These are phyloP conservation scores for Aspergillaceae sp. DNA, from an alignment of 2,329 filamentous ascomycete species.

Conservation along the genomic window DNA sequence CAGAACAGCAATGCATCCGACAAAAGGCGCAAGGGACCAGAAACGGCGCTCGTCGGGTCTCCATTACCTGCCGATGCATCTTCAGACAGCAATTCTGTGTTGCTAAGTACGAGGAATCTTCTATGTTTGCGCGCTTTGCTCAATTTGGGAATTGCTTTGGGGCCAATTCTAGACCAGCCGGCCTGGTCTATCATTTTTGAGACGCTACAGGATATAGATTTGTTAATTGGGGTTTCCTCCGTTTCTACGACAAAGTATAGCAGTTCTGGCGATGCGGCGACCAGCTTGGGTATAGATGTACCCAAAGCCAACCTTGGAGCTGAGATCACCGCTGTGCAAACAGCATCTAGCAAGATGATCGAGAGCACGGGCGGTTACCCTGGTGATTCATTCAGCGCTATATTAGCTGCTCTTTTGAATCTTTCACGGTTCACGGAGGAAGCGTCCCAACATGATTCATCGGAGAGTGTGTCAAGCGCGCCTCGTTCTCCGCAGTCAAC, in stretches of 20 bases:
- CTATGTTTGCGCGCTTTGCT: slow-evolving; percentile 81
- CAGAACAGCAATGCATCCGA: slow-evolving; percentile 21
- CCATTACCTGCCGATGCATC: slow-evolving; percentile 20
- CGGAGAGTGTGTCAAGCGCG: slow-evolving; percentile 48
- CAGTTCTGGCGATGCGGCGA: slow-evolving; percentile 19
- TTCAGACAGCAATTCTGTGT: slow-evolving; percentile 39
- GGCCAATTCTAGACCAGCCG: slow-evolving; percentile 68
- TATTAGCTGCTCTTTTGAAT: slow-evolving; percentile 66
- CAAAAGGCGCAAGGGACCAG: slow-evolving; percentile 20
- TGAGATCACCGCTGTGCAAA: slow-evolving; percentile 82
- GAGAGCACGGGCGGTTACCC: slow-evolving; percentile 91
- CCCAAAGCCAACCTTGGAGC: slow-evolving; percentile 57
- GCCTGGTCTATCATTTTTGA: slow-evolving; percentile 87
- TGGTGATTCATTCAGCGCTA: slow-evolving; percentile 67
- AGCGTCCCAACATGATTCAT: slow-evolving; percentile 40
- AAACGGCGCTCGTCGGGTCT: slow-evolving; percentile 17
- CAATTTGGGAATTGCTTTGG: slow-evolving; percentile 91
- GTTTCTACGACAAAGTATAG: slow-evolving; percentile 19
- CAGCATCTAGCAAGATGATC: slow-evolving; percentile 73
- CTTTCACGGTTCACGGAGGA: slow-evolving; percentile 46
- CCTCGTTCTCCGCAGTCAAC: slow-evolving; percentile 16
- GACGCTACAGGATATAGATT: slow-evolving; percentile 84
- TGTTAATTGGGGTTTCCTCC: slow-evolving; percentile 55
- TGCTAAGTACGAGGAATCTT: slow-evolving; percentile 78
- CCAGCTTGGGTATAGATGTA: slow-evolving; percentile 35